phyloP scores from a whole-genome alignment of 176 grass and related monocot species.

The Bromus sterilis region DNA sequence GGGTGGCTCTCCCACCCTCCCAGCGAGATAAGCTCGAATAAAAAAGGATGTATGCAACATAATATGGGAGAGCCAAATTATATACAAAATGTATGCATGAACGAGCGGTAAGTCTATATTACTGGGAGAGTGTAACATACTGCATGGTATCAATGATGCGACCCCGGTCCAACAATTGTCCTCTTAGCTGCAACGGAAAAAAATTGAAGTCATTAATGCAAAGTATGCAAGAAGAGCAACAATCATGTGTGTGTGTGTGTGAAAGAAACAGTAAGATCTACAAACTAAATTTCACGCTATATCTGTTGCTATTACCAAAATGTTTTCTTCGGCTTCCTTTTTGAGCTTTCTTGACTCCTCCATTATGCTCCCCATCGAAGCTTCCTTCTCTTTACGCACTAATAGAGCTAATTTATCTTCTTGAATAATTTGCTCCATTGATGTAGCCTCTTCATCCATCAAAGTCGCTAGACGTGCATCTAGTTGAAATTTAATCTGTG shows the following conservation, averaged over 20 bases:
- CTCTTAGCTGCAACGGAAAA: slow-evolving; percentile 44
- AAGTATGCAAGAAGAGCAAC: not conserved
- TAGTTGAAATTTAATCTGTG: slow-evolving; percentile 38
- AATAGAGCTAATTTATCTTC: slow-evolving; percentile 18
- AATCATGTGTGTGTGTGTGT: not conserved
- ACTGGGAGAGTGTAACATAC: slow-evolving; percentile 40
- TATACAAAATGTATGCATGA: not conserved
- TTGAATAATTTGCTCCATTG: slow-evolving; percentile 34
- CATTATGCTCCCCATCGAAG: slow-evolving; percentile 30
- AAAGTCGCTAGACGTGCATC: slow-evolving; percentile 29
- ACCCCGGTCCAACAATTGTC: slow-evolving; percentile 40
- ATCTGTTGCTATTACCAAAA: slow-evolving; percentile 43
- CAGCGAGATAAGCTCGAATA: not conserved
- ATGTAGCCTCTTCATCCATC: slow-evolving; percentile 35
- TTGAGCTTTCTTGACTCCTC: slow-evolving; percentile 43
- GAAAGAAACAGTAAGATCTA: not conserved
- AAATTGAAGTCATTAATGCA: slow-evolving; percentile 5
- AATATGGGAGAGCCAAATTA: not conserved
- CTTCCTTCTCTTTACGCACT: slow-evolving; percentile 30
- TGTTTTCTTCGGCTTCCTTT: slow-evolving; percentile 40
- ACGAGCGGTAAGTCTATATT: not conserved
- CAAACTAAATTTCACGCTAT: not conserved
- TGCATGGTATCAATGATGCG: slow-evolving; percentile 41
- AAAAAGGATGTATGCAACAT: not conserved
- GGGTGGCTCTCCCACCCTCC: not conserved